Conservation (phyloP, 257 asterid genomes). For the Catharanthus roseus region DNA sequence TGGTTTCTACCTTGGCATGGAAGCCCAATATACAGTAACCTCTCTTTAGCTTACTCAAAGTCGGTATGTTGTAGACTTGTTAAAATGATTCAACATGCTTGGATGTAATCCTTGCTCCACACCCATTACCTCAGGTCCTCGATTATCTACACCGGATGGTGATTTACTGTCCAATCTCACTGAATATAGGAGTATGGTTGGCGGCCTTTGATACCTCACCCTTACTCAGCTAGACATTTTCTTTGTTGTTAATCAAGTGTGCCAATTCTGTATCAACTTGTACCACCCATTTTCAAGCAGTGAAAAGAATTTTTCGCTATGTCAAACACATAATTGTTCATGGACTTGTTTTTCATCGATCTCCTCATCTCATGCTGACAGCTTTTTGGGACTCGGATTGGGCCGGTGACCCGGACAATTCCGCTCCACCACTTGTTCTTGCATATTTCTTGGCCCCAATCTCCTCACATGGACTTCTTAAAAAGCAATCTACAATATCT, state of each 20-base stretch:
- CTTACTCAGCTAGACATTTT: not conserved
- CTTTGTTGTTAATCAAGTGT: not conserved
- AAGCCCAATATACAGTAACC: not conserved
- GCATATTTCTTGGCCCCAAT: not conserved
- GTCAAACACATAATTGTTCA: not conserved
- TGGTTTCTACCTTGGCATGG: not conserved
- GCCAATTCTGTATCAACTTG: not conserved
- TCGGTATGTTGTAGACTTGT: not conserved
- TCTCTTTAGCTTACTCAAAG: not conserved
- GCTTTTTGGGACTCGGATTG: not conserved
- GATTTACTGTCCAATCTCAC: not conserved
- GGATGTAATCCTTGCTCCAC: not conserved
- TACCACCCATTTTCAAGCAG: not conserved
- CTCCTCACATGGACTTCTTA: not conserved
- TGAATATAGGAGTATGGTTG: not conserved
- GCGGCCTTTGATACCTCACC: not conserved
- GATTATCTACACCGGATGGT: not conserved
- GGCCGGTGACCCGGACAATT: not conserved
- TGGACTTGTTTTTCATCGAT: not conserved
- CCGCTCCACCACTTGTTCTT: not conserved
- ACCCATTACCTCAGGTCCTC: not conserved
- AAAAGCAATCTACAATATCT: not conserved
- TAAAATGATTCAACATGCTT: not conserved
- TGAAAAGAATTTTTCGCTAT: not conserved
- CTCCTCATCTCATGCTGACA: not conserved